These are phyloP conservation scores for Sanghuangporus baumii DNA, from an alignment of 1,284 basidiomycete species.

Conservation along the genomic window DNA sequence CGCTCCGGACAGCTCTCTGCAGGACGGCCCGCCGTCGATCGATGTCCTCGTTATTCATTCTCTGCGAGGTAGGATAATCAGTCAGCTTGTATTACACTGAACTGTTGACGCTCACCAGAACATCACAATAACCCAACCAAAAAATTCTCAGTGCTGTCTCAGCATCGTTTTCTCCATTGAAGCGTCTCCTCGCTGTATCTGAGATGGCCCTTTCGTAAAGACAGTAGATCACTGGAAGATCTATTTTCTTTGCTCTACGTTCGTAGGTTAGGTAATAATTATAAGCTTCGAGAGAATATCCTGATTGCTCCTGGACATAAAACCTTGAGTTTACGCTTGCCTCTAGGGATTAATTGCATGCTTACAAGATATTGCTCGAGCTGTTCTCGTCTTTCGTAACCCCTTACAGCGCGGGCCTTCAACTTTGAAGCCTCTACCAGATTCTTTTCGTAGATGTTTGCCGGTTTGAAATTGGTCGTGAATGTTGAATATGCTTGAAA, in stretches of 20 bases:
- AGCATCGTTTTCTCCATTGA: conserved; percentile 43
- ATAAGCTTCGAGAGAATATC: conserved; percentile 54
- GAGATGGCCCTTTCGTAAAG: conserved; percentile 78
- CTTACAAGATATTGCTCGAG: conserved; percentile 57
- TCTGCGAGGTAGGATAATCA: conserved; percentile 30
- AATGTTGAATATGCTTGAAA: conserved; percentile 84
- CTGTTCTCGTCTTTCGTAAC: conserved; percentile 55
- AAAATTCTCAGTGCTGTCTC: conserved; percentile 47
- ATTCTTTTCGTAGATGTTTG: conserved; percentile 68
- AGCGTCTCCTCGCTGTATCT: conserved; percentile 56
- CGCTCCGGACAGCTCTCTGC: conserved; percentile 55
- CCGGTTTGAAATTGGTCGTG: conserved; percentile 70
- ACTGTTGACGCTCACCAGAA: not conserved
- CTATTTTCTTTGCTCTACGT: conserved; percentile 56
- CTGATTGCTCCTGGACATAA: conserved; percentile 35
- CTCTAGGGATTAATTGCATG: conserved; percentile 2
- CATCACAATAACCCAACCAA: conserved; percentile 6
- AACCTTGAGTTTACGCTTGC: not conserved
- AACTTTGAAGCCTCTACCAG: conserved; percentile 73
- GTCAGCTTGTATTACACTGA: not conserved
- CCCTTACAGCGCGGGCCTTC: conserved; percentile 52
- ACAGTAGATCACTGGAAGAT: conserved; percentile 51
- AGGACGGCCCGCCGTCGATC: conserved; percentile 38
- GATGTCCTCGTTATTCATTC: conserved; percentile 38
- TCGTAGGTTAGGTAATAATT: conserved; percentile 62